Base-by-base conservation (phyloP, 805 yeast species). In the Pichia cabralensis region DNA sequence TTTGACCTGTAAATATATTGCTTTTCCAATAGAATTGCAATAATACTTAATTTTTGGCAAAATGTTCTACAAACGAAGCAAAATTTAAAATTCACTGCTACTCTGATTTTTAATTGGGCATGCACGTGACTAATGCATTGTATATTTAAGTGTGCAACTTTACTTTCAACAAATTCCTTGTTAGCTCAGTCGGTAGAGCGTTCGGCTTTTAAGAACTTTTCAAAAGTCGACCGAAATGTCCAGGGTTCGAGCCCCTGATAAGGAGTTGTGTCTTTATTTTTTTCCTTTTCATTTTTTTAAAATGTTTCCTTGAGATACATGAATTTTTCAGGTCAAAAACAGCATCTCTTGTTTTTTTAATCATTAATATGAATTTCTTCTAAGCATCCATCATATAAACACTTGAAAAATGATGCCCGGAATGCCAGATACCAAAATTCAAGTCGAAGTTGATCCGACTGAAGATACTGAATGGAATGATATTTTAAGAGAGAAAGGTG, bases 381-480 rank as follows among this genome's bases (percentile, higher is more conserved):
- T 24, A 6, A 24, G 14, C 9, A 13, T 11, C 14, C 1, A 7
- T 11, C 2, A 8, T 6, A 25, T n/a, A 19, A 12, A 12, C 6
- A 17, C 6, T 14, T 2, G 8, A 18, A 21, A 9, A 8, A 31
- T 30, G 34, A 24, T 36, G 22, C 39, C 39, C 14, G 40, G 40
- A 15, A 28, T 34, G 26, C 38, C 38, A 2, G 76, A 74, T 40
- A 73, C 76, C 22, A 70, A 78, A 61, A 66, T 80, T 35, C 84
- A 77, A 45, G 86, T 86, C 31, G 84, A 86, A 58, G 95, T 88
- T 35, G 88, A 92, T 58, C 96, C 95, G 23, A 74, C 72, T 42
- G 99, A 92, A 58, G 99, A 92, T 55, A 92, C 98, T 0, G 98
- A 92, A 57, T 92, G 99, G 98, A 92, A 92, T 54, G 99, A 92